Conservation (phyloP, 805 yeast species). For the Hanseniaspora guilliermondii region DNA sequence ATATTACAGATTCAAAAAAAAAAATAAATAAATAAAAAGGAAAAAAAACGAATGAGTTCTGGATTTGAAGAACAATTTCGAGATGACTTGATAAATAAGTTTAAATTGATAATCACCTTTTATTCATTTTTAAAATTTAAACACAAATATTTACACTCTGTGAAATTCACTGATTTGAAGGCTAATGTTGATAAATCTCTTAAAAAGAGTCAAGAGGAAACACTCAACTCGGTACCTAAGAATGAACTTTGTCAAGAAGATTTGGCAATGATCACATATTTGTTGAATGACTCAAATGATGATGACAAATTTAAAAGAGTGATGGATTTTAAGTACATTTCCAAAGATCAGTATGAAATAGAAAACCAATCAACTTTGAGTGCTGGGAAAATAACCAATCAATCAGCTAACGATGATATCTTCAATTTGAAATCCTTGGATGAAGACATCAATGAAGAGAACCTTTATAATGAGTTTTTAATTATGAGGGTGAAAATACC, state of each 20-base stretch:
- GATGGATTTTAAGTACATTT: constrained; percentile 60
- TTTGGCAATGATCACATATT: not conserved
- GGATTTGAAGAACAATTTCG: not conserved
- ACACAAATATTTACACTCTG: constrained; percentile 7
- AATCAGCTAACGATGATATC: constrained; percentile 29
- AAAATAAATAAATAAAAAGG: not conserved
- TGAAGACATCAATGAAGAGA: constrained; percentile 22
- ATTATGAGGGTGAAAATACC: constrained; percentile 62
- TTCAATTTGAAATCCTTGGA: constrained; percentile 35
- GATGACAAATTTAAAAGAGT: constrained; percentile 51
- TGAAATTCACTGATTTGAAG: constrained; percentile 32
- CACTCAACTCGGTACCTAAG: not conserved
- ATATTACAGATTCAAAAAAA: no score
- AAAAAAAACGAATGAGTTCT: not conserved
- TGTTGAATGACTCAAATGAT: not conserved
- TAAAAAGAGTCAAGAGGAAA: constrained; percentile 46
- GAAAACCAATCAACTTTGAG: constrained; percentile 12
- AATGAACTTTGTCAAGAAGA: not conserved
- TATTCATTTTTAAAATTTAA: constrained; percentile 38
- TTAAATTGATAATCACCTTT: constrained; percentile 36
- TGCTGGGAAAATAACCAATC: constrained; percentile 4
- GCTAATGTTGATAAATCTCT: constrained; percentile 41
- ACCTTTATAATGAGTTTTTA: constrained; percentile 51
- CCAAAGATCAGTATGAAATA: constrained; percentile 46
- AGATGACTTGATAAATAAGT: constrained; percentile 1